A percentile compares a stretch with the other conserved stretches of the same genome.
These are phyloP conservation scores for Nelumbo lutea DNA, from an alignment of 164 flowering plant genomes.

Conservation along the genomic window DNA sequence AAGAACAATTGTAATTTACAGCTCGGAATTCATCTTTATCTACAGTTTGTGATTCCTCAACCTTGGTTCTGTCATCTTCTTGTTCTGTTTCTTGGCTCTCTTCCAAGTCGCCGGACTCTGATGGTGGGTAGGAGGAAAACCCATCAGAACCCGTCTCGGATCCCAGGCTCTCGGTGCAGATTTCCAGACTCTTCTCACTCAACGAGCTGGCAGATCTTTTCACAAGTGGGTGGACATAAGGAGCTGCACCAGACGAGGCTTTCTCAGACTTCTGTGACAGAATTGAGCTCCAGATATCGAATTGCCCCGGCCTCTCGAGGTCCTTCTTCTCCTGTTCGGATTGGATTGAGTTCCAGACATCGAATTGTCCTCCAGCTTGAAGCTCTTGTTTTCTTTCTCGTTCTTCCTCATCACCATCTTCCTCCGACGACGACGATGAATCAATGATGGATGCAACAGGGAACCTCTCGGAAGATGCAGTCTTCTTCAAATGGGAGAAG, in stretches of 20 bases:
- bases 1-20: conserved; percentile 17
- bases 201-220: conserved; percentile 46
- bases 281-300: conserved; percentile 52
- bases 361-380: background rate
- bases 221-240: conserved; percentile 66
- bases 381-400: too few species aligned
- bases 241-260: conserved; percentile 18
- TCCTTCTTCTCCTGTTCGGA: conserved; percentile 11
- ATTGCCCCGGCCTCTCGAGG: conserved; percentile 16
- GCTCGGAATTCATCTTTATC: conserved; percentile 6
- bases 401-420: conserved; percentile 15
- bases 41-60: background rate
- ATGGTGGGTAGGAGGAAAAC: conserved; percentile 41
- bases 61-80: conserved; percentile 9
- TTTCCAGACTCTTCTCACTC: conserved; percentile 62
- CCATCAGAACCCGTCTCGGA: conserved; percentile 89
- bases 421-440: conserved; percentile 22
- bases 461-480: conserved; percentile 27
- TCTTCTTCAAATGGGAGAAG: conserved; percentile 34
- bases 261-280: conserved; percentile 24
- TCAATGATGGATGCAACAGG: conserved; percentile 1
- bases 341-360: conserved; percentile 1
- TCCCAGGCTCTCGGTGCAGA: conserved; percentile 91
- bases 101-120: conserved; percentile 34
- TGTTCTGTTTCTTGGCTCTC: conserved; percentile 18